These are phyloP conservation scores for Pseudogymnoascus destructans DNA, from an alignment of 2,329 filamentous ascomycete genomes.

Conservation along the genomic window DNA sequence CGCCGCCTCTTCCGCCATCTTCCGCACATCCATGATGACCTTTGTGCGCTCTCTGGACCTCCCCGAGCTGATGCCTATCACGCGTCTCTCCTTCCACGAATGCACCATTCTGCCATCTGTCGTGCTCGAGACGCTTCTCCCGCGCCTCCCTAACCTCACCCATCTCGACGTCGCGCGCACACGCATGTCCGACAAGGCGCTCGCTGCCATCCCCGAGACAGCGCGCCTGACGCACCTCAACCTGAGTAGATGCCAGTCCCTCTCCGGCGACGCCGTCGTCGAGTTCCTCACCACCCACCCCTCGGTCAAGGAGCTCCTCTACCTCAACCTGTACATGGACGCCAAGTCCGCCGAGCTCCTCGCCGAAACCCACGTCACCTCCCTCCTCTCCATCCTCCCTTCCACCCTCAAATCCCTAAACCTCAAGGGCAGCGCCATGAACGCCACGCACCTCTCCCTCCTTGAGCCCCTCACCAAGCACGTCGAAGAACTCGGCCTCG, in stretches of 20 bases:
- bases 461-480: conserved; percentile 55
- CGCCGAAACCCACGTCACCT: conserved; percentile 49
- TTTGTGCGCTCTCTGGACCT: conserved; percentile 31
- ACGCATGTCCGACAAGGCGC: conserved; percentile 57
- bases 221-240: conserved; percentile 67
- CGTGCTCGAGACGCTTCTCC: conserved; percentile 56
- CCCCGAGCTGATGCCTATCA: conserved; percentile 44
- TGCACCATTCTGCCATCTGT: conserved; percentile 56
- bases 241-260: conserved; percentile 58
- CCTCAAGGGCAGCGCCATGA: conserved; percentile 62
- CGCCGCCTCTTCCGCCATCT: conserved; percentile 55
- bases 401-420: conserved; percentile 58
- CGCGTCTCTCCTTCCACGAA: conserved; percentile 63
- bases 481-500: conserved; percentile 64
- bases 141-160: conserved; percentile 56
- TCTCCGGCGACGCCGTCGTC: conserved; percentile 54
- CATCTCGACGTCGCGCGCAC: conserved; percentile 73
- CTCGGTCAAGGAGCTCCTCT: conserved; percentile 52
- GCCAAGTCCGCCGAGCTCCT: conserved; percentile 60
- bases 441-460: conserved; percentile 46
- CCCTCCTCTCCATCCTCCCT: conserved; percentile 53
- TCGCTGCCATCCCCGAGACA: conserved; percentile 56
- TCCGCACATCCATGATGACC: conserved; percentile 51
- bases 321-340: conserved; percentile 61
- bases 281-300: conserved; percentile 60